phyloP scores from a whole-genome alignment of 2,329 filamentous ascomycete genomes.

The Zymoseptoria passerinii region DNA sequence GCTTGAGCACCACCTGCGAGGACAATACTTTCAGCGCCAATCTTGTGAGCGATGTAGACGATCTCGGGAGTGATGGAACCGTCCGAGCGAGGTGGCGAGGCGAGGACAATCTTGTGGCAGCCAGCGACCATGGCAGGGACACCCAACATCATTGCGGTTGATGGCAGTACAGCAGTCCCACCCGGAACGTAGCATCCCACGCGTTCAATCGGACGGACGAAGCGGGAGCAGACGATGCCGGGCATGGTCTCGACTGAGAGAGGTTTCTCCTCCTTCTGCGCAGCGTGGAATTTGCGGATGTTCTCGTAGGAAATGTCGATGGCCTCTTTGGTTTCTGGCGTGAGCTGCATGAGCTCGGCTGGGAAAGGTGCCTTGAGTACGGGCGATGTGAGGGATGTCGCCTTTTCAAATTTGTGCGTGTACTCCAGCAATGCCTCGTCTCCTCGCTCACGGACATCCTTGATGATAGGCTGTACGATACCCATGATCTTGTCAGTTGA shows the following conservation, averaged over 20 bases:
- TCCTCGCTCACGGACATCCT: slow-evolving; percentile 72
- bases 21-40: slow-evolving; percentile 91
- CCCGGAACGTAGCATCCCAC: slow-evolving; percentile 96
- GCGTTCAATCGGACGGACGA: slow-evolving; percentile 82
- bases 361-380: slow-evolving; percentile 88
- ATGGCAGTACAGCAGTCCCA: slow-evolving; percentile 92
- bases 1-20: slow-evolving; percentile 93
- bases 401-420: slow-evolving; percentile 97
- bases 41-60: slow-evolving; percentile 93
- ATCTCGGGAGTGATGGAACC: slow-evolving; percentile 93
- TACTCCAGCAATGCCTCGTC: slow-evolving; percentile 85
- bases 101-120: slow-evolving; percentile 88
- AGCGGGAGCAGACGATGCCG: slow-evolving; percentile 87
- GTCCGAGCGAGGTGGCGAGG: slow-evolving; percentile 81
- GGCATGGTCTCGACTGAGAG: slow-evolving; percentile 95
- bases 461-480: slow-evolving; percentile 85
- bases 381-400: slow-evolving; percentile 78
- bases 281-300: slow-evolving; percentile 86
- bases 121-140: slow-evolving; percentile 96
- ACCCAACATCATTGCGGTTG: slow-evolving; percentile 94
- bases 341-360: slow-evolving; percentile 72
- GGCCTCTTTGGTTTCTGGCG: slow-evolving; percentile 76
- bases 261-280: slow-evolving; percentile 75
- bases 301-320: slow-evolving; percentile 93
- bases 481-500: slow-evolving; percentile 90